Evolutionary conservation across 768 basidiomycete genomes (phyloP), one percentile per base, ranked within the genome.

Genomic region (Termitomyces sp.): DNA sequence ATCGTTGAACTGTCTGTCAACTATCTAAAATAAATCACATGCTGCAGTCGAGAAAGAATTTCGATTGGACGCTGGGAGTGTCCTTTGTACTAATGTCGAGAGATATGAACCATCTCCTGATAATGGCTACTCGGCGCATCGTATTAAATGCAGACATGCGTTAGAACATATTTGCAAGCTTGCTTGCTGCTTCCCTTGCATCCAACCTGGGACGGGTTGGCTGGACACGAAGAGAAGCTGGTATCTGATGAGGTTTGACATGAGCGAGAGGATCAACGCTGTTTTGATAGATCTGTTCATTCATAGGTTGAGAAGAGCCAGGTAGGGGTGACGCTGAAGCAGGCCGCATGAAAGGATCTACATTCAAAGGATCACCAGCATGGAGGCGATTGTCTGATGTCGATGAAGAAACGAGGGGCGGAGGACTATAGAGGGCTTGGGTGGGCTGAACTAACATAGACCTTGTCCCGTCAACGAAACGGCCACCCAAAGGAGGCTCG

Each of bases 131-230:
- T 26, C 37, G 14, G 22, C 42, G 37, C 37, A 19, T 38, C 37
- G 26, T n/a, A 40, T 21, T n/a, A 19, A 46, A 43, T 30, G 12
- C 44, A 53, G 28, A 32, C 28, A 30, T 19, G 0, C 5, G 8
- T 66, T 72, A 91, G 66, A 91, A 90, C 86, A 90, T 88, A 65
- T 93, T 95, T 7, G 91, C 92, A 54, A 94, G 77, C 68, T 93
- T 94, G 66, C 90, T 90, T 19, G 90, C 92, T 14, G 90, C 90
- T 64, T 91, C 86, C 64, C 87, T 77, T 10, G 93, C 86, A 67
- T 97, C 94, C 62, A 96, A 68, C 63, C 87, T 76, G 43, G 86
- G 82, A 60, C 90, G 73, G 38, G 82, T 82, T 14, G 88, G 84
- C 61, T 84, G 83, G 45, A 87, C 77, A 19, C 86, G 82, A 67